Base-by-base conservation (phyloP, 1,284 basidiomycete genomes). In the Apiotrichum siamense region DNA sequence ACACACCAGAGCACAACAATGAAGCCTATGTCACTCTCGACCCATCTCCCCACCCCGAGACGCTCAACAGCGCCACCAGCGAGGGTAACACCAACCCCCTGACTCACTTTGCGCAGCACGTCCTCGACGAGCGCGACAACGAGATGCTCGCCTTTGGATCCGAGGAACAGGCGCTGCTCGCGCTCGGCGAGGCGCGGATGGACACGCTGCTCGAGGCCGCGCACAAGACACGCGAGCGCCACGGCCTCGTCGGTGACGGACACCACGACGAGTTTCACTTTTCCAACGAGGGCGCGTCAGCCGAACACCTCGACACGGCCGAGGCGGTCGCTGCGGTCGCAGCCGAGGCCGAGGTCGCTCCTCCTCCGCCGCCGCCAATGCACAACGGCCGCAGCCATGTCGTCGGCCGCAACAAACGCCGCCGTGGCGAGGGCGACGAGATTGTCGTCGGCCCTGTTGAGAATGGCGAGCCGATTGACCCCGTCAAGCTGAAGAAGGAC, bases 401-500 rank as follows among this genome's bases (percentile, higher is more conserved):
- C 12, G 29, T 53, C 12, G 51, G 51, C 6, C 33, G 53, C n/a
- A 44, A 35, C 44, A 59, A 59, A 44, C 53, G 57, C 43, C 50
- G 60, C 38, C 45, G n/a, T n/a, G n/a, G 55, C 41, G 52, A 55
- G 17, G 58, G 45, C 12, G 54, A 53, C 41, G 60, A 57, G 23
- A 42, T 54, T 29, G 50, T 53, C 13, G 57, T 57, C 11, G 51
- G 50, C 27, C 47, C 50, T 21, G 54, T 56, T 23, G 63, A 56
- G 38, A 65, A 66, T 27, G 59, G 57, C 27, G 59, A 61, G 32
- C 55, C 54, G 15, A 55, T 62, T 17, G 63, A 63, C 47, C 59
- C 59, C 3, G 58, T 58, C 29, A 59, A 63, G 52, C 57, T 62
- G 47, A 71, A 69, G 60, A 72, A 69, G 58, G 69, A 73, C 44